Evolutionary conservation across 768 basidiomycete genomes (phyloP), one percentile per base, ranked within the genome.

Genomic region (Cystobasidium onofrii): DNA sequence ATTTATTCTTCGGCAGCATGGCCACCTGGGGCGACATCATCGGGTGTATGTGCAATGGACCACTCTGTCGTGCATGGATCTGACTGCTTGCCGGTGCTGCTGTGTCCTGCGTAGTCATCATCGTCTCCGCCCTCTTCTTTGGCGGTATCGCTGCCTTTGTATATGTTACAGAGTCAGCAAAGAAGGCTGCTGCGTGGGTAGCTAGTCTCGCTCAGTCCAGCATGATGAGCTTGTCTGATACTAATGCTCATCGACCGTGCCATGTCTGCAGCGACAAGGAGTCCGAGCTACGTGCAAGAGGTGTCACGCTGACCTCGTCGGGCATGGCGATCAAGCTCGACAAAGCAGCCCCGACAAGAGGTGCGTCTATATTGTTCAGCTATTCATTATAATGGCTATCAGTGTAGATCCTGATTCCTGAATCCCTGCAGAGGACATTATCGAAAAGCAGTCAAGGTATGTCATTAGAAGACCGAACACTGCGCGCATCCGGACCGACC

Each of bases 51-150:
- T 50, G 46, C 46, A 50, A 50, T 50, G 46, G 9, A 50, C 18
- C 12, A 15, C 15, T 3, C 18, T 17, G 46, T n/a, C 15, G 10
- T 12, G 46, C n/a, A 50, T 20, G 46, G 18, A 50, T 50, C 46
- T 50, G 46, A 50, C 18, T 7, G 46, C 9, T n/a, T 50, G n/a
- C 15, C 46, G n/a, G n/a, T n/a, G n/a, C n/a, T n/a, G n/a, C 12
- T 50, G 39, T 50, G 46, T n/a, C 9, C 20, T 20, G 46, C n/a
- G 6, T 34, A 60, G 57, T 71, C 50, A 44, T 71, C 69, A 27
- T 71, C 33, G 55, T 71, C 55, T 71, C 69, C 15, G 33, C 69
- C 41, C 50, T 71, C 54, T 71, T 71, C 55, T 71, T 71, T 44
- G 69, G 69, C 36, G 69, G 27, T 13, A 61, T 71, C 15, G 69